phyloP scores from a whole-genome alignment of 345 rosid genomes.

The Melastoma malabathricum region DNA sequence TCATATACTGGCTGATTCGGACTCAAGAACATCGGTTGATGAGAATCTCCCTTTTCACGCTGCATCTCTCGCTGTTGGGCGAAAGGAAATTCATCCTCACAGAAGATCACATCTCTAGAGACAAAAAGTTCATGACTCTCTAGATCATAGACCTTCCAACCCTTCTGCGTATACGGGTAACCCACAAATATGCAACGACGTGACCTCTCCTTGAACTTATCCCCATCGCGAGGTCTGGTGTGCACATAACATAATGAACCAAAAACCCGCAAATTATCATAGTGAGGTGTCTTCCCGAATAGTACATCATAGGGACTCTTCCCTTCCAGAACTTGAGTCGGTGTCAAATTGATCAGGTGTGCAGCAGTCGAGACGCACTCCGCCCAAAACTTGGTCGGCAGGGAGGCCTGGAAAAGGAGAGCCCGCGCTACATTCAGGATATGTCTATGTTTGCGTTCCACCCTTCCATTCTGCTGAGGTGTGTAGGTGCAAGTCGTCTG shows the following conservation, averaged over 20 bases:
- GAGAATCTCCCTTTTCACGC: not conserved
- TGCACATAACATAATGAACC: not conserved
- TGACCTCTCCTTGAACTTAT: not conserved
- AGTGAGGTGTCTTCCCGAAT: not conserved
- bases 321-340: not conserved
- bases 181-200: not conserved
- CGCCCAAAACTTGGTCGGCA: not conserved
- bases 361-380: not conserved
- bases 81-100: not conserved
- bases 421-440: not conserved
- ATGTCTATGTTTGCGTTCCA: conserved; percentile 2
- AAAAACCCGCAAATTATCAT: not conserved
- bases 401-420: not conserved
- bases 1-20: not conserved
- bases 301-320: no score
- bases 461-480: conserved; percentile 8
- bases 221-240: not conserved
- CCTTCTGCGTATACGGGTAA: not conserved
- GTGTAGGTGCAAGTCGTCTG: conserved; percentile 5
- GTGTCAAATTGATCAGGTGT: not conserved
- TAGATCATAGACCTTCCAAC: not conserved
- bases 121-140: not conserved
- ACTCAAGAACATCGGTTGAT: not conserved
- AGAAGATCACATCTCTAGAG: not conserved
- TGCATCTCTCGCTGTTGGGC: not conserved